A percentile compares a stretch with the other conserved stretches of the same genome.
These are phyloP conservation scores for Triadica sebifera DNA, from an alignment of 345 rosid species.

Conservation along the genomic window DNA sequence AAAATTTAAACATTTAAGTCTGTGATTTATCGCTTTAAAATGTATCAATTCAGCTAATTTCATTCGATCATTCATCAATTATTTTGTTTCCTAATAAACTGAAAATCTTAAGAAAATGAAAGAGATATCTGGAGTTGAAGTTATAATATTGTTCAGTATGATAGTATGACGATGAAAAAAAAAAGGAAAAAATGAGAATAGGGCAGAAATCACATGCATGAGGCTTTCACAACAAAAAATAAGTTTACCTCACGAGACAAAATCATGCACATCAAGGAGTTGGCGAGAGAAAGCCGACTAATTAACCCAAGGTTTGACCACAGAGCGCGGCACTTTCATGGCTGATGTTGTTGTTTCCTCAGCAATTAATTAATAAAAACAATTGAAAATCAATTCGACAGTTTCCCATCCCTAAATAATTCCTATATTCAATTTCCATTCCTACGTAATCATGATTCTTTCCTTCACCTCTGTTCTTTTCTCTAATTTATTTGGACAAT, in stretches of 20 bases:
- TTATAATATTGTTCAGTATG: not conserved
- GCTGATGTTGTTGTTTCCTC: not conserved
- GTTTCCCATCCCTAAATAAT: not conserved
- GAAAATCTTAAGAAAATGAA: too few species aligned
- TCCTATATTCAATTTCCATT: not conserved
- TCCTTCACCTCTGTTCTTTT: too few species aligned
- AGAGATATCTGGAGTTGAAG: too few species aligned
- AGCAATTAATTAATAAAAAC: not conserved
- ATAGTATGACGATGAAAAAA: not conserved
- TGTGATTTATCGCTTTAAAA: too few species aligned
- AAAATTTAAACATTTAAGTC: too few species aligned
- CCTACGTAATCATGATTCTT: not conserved
- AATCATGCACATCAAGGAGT: not conserved
- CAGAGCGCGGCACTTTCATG: not conserved
- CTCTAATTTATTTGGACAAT: not conserved
- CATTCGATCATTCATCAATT: too few species aligned
- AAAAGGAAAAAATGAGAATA: not conserved
- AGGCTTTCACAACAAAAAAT: not conserved
- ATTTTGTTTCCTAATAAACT: too few species aligned
- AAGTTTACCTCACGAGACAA: not conserved
- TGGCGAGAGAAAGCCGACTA: too few species aligned
- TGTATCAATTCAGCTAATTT: too few species aligned
- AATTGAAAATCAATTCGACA: not conserved
- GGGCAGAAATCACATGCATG: slow-evolving; percentile 8
- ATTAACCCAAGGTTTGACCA: not conserved